These are phyloP conservation scores for Suillus clintonianus DNA, from an alignment of 768 basidiomycete species.

Conservation along the genomic window DNA sequence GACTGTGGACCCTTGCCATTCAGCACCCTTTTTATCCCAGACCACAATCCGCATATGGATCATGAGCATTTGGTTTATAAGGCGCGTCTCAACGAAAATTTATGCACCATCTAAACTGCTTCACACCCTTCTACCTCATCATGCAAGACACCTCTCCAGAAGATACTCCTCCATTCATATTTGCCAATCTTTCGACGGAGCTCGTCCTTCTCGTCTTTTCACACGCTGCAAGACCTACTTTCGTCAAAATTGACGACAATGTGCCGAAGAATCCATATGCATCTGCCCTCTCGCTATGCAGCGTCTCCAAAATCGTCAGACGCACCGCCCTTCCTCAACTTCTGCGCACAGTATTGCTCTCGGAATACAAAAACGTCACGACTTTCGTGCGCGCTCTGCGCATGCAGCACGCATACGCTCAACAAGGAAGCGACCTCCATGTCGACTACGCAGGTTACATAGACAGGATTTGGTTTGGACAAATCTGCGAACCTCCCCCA, in stretches of 20 bases:
- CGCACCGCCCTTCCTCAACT: slow-evolving; percentile 39
- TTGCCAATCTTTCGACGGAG: slow-evolving; percentile 36
- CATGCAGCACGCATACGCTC: slow-evolving; percentile 21
- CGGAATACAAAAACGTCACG: background rate
- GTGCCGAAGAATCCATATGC: slow-evolving; percentile 10
- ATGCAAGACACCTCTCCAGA: background rate
- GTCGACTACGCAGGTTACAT: slow-evolving; percentile 35
- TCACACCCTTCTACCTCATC: background rate
- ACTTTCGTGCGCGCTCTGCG: slow-evolving; percentile 35
- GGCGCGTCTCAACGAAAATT: background rate
- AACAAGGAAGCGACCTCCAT: slow-evolving; percentile 22
- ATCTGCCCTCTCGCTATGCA: slow-evolving; percentile 33
- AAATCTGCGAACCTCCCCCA: slow-evolving; percentile 28
- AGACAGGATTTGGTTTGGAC: slow-evolving; percentile 37
- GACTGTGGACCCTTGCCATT: background rate
- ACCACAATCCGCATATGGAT: background rate
- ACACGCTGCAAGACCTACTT: slow-evolving; percentile 31
- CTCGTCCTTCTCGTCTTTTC: slow-evolving; percentile 37
- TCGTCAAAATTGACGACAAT: slow-evolving; percentile 4
- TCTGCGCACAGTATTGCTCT: slow-evolving; percentile 40
- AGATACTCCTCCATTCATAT: slow-evolving; percentile 8
- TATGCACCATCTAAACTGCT: background rate
- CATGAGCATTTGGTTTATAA: background rate
- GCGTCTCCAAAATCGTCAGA: slow-evolving; percentile 37
- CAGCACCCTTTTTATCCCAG: background rate